Conservation (phyloP, 257 asterid genomes). For the Jaltomata sinuosa region DNA sequence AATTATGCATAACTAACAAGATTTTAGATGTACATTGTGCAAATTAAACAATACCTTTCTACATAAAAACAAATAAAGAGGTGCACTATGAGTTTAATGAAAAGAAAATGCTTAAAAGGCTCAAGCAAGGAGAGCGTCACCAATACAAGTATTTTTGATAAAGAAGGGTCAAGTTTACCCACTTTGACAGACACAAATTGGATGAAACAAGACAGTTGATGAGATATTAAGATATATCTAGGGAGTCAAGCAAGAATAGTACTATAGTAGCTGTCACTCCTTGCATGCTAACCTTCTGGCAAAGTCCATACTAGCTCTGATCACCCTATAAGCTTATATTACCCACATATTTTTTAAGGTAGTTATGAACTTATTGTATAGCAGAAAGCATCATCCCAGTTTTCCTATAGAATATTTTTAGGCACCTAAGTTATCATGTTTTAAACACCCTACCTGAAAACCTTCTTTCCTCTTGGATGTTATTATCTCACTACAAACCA, state of each 20-base stretch:
- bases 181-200: not conserved
- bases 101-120: not conserved
- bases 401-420: not conserved
- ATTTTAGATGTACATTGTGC: not conserved
- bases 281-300: not conserved
- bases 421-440: not conserved
- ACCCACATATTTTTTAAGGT: not conserved
- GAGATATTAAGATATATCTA: not conserved
- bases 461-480: not conserved
- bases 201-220: not conserved
- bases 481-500: not conserved
- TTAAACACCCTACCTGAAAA: not conserved
- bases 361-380: not conserved
- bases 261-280: not conserved
- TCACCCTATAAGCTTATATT: not conserved
- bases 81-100: not conserved
- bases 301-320: not conserved
- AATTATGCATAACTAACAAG: not conserved
- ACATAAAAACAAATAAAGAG: not conserved
- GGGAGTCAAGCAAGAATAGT: not conserved
- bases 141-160: not conserved
- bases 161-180: not conserved
- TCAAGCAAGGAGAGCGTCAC: not conserved
- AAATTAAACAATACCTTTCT: not conserved
- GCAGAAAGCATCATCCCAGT: not conserved